Evolutionary conservation across 2,329 filamentous ascomycete species (phyloP).

Genomic region (Metarhizium guizhouense): DNA sequence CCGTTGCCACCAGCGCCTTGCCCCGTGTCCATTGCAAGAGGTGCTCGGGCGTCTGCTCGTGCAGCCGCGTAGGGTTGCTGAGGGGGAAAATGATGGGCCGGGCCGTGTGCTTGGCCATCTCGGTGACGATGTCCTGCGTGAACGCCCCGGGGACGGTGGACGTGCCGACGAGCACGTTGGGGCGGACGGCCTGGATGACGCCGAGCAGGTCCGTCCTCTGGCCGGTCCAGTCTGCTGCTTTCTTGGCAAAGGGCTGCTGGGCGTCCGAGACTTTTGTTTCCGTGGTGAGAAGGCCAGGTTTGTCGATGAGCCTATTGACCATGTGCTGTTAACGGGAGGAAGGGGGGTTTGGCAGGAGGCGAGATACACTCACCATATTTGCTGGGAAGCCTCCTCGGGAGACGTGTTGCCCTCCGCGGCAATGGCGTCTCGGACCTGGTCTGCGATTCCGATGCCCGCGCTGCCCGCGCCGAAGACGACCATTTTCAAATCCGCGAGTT

Average conservation of each 20-base stretch:
- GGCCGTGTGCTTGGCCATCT: conserved; percentile 66
- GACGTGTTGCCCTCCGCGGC: conserved; percentile 55
- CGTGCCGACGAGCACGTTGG: conserved; percentile 76
- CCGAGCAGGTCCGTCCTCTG: conserved; percentile 51
- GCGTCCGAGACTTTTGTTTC: conserved; percentile 54
- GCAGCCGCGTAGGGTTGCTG: conserved; percentile 75
- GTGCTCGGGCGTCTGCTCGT: conserved; percentile 73
- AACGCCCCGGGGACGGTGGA: conserved; percentile 72
- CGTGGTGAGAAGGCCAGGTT: conserved; percentile 63
- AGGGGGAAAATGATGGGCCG: conserved; percentile 74
- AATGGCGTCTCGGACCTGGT: conserved; percentile 75
- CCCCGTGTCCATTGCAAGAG: conserved; percentile 72
- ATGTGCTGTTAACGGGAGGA: background rate
- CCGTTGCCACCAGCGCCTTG: conserved; percentile 70
- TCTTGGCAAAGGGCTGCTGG: conserved; percentile 58
- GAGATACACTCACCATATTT: conserved; percentile 56
- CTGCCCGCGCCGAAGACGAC: conserved; percentile 75
- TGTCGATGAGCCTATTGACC: conserved; percentile 62
- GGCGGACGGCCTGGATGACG: conserved; percentile 62
- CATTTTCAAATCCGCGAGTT: conserved; percentile 59
- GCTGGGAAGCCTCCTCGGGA: conserved; percentile 65
- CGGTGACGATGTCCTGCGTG: conserved; percentile 61
- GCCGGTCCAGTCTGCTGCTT: conserved; percentile 53
- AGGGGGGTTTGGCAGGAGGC: background rate
- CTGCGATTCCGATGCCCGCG: conserved; percentile 77